phyloP scores from a whole-genome alignment of 2,329 filamentous ascomycete genomes.

The Stylonectria norvegica region DNA sequence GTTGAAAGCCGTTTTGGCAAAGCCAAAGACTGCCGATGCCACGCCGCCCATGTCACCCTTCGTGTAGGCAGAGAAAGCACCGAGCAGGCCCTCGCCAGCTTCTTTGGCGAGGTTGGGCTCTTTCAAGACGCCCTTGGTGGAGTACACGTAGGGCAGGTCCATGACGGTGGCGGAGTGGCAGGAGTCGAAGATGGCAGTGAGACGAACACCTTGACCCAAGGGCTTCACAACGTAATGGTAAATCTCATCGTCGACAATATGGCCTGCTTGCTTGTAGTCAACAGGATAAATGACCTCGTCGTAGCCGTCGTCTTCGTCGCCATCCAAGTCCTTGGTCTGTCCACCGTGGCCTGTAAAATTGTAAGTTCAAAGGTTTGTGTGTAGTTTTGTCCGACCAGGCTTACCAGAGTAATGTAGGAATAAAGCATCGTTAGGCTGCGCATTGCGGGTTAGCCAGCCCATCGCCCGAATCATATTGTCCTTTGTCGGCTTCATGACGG shows the following conservation, averaged over 20 bases:
- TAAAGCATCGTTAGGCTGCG: constrained; percentile 69
- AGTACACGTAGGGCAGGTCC: constrained; percentile 77
- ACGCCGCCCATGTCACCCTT: constrained; percentile 81
- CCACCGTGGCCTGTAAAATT: constrained; percentile 63
- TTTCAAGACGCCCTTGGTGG: constrained; percentile 75
- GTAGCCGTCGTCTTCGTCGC: constrained; percentile 73
- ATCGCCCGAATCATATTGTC: constrained; percentile 71
- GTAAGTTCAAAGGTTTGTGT: constrained; percentile 7
- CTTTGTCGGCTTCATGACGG: constrained; percentile 70
- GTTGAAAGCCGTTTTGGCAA: constrained; percentile 82
- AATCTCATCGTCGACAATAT: constrained; percentile 77
- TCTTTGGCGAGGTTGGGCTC: constrained; percentile 80
- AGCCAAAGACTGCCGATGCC: constrained; percentile 71
- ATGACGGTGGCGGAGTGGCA: constrained; percentile 76
- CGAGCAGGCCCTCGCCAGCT: constrained; percentile 68
- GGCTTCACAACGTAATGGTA: constrained; percentile 73
- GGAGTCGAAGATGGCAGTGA: constrained; percentile 78
- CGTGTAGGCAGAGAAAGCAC: constrained; percentile 73
- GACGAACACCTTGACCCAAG: constrained; percentile 76
- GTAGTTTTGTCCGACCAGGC: too few species aligned
- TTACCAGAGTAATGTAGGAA: constrained; percentile 74
- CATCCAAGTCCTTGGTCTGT: constrained; percentile 69
- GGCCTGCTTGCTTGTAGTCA: constrained; percentile 65
- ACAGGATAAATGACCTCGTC: constrained; percentile 79
- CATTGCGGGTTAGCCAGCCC: constrained; percentile 70